Conservation (phyloP, 352 stramenopile species). For the Globisporangium nagaii region DNA sequence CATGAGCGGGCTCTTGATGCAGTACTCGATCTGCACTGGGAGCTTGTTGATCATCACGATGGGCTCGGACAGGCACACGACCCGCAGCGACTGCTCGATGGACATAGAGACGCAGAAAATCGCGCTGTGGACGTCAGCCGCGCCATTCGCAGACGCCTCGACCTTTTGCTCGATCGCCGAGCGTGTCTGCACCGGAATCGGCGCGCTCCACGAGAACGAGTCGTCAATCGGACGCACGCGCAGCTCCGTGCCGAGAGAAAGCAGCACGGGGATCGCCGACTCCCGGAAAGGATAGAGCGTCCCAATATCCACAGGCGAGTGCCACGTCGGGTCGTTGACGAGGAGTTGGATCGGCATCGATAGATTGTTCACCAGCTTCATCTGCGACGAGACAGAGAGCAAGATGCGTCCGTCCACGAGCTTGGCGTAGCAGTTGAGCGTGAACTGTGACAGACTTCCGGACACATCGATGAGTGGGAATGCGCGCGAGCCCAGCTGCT, state of each 20-base stretch:
- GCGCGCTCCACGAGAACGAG: constrained; percentile 63
- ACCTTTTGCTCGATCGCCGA: constrained; percentile 56
- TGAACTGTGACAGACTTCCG: constrained; percentile 47
- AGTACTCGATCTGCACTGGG: constrained; percentile 53
- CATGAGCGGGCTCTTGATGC: constrained; percentile 32
- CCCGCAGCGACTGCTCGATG: constrained; percentile 59
- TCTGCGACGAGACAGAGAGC: constrained; percentile 69
- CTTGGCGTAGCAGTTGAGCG: constrained; percentile 55
- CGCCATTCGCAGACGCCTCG: constrained; percentile 34
- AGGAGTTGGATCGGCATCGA: constrained; percentile 70
- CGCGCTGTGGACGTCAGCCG: constrained; percentile 21
- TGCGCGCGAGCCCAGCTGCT: constrained; percentile 62
- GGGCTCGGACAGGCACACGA: constrained; percentile 60
- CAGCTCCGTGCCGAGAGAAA: constrained; percentile 64
- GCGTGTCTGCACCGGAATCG: constrained; percentile 69
- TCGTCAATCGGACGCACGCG: constrained; percentile 50
- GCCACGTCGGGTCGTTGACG: constrained; percentile 78
- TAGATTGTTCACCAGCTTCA: constrained; percentile 68
- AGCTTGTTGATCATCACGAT: constrained; percentile 81
- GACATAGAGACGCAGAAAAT: constrained; percentile 66
- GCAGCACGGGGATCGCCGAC: constrained; percentile 61
- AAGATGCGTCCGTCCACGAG: constrained; percentile 77
- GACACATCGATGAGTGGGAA: constrained; percentile 54
- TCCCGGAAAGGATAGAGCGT: constrained; percentile 49
- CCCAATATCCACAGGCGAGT: constrained; percentile 63